These are phyloP conservation scores for Echinochloa phyllopogon DNA, from an alignment of 176 grass and related monocot genomes.

Conservation along the genomic window DNA sequence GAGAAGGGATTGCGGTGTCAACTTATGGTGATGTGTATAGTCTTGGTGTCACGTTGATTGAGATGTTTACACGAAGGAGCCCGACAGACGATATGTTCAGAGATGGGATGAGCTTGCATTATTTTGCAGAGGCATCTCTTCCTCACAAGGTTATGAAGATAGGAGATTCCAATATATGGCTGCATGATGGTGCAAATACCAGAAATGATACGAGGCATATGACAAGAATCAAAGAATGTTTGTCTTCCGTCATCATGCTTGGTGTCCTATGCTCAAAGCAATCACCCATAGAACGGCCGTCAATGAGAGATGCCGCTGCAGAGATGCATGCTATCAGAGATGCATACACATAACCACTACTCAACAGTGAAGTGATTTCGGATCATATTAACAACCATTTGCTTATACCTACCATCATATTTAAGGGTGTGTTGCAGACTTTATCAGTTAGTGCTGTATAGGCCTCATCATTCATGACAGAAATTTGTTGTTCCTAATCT, in stretches of 20 bases:
- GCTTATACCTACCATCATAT: neutral
- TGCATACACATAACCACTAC: neutral
- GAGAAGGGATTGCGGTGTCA: conserved; percentile 5
- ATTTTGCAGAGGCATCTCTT: neutral
- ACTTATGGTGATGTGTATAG: conserved; percentile 22
- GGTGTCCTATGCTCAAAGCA: conserved; percentile 35
- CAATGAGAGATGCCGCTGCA: neutral
- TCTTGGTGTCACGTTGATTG: conserved; percentile 14
- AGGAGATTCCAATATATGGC: conserved; percentile 17
- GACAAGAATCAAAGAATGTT: neutral
- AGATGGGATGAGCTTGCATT: conserved; percentile 15
- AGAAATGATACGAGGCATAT: neutral
- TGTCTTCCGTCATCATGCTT: conserved; percentile 9
- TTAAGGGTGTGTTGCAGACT: neutral
- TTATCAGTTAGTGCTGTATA: neutral
- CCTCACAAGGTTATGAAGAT: neutral
- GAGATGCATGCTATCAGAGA: conserved; percentile 42
- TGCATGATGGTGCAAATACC: neutral
- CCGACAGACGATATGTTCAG: conserved; percentile 25
- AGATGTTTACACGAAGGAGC: conserved; percentile 10
- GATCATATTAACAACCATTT: neutral
- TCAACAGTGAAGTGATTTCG: neutral
- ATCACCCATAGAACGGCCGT: neutral
- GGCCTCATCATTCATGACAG: neutral
- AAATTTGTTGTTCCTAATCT: neutral